Evolutionary conservation across 148 eudicot genomes (phyloP).

Genomic region (Camellia sinensis): DNA sequence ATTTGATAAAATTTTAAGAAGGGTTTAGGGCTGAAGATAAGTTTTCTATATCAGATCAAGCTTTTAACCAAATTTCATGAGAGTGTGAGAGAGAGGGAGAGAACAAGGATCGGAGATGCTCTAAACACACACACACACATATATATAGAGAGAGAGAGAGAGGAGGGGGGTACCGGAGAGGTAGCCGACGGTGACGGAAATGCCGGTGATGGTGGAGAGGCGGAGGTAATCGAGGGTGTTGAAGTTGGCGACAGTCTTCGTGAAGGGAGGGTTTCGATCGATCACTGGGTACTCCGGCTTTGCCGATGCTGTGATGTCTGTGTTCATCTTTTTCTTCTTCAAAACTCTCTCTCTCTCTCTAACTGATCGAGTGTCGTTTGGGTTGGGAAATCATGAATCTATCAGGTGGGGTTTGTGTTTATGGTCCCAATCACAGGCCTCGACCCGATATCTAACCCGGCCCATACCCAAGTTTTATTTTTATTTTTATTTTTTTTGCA

Average conservation of each 20-base stretch:
- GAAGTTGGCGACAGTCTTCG: constrained; percentile 84
- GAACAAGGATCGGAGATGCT: no score
- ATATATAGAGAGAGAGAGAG: not conserved
- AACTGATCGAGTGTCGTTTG: not conserved
- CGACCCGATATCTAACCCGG: not conserved
- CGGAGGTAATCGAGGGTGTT: constrained; percentile 89
- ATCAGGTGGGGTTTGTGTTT: not conserved
- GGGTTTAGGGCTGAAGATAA: no score
- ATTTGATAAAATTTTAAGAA: no score
- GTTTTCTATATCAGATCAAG: no score
- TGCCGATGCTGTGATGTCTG: constrained; percentile 85
- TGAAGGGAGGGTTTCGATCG: constrained; percentile 94
- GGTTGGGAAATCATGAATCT: not conserved
- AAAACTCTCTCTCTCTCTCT: not conserved
- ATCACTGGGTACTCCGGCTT: constrained; percentile 86
- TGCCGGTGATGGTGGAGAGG: constrained; percentile 79
- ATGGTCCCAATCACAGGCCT: not conserved
- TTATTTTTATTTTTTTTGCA: no score
- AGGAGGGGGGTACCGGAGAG: constrained; percentile 5
- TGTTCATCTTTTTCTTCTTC: constrained; percentile 59
- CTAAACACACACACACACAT: constrained; percentile 18
- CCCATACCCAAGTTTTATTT: no score
- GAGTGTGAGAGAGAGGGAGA: constrained; percentile 17
- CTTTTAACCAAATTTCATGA: constrained; percentile 42
- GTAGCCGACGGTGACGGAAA: constrained; percentile 39